Evolutionary conservation across 805 yeast genomes (phyloP).

Genomic region (Blastobotrys muscicola): DNA sequence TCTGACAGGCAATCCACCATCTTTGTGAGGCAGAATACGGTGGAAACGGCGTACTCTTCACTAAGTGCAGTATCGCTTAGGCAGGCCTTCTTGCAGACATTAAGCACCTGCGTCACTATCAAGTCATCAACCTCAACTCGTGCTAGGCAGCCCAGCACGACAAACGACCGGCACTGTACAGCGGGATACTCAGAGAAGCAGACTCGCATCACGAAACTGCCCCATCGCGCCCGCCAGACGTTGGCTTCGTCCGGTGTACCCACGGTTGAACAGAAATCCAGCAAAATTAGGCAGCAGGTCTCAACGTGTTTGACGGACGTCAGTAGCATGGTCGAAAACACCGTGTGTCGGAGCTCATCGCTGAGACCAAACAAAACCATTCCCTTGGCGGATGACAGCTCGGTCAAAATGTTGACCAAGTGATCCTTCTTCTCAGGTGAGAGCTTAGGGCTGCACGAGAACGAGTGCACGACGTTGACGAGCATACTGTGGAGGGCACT

Average conservation of each 20-base stretch:
- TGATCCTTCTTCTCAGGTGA: conserved; percentile 30
- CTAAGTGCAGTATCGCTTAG: conserved; percentile 19
- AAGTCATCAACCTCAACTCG: conserved; percentile 53
- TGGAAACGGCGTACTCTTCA: conserved; percentile 30
- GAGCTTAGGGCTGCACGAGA: conserved; percentile 48
- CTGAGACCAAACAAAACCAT: conserved; percentile 19
- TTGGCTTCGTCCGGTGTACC: conserved; percentile 18
- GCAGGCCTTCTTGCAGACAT: conserved; percentile 11
- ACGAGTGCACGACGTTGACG: conserved; percentile 61
- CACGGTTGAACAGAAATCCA: conserved; percentile 15
- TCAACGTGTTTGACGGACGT: conserved; percentile 17
- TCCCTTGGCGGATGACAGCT: conserved; percentile 17
- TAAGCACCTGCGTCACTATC: conserved; percentile 32
- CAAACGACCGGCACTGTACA: conserved; percentile 32
- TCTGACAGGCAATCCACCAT: conserved; percentile 41
- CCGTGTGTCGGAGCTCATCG: conserved; percentile 13
- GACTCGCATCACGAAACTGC: conserved; percentile 13
- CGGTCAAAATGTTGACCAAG: conserved; percentile 35
- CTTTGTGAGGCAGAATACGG: conserved; percentile 38
- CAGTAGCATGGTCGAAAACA: conserved; percentile 13
- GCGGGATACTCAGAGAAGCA: conserved; percentile 41
- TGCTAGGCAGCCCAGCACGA: conserved; percentile 61
- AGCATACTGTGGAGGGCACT: conserved; percentile 49
- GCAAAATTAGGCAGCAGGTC: conserved; percentile 13
- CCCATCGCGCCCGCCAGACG: conserved; percentile 20